Base-by-base conservation (phyloP, 345 rosid species). In the Hibiscus tridactylites region DNA sequence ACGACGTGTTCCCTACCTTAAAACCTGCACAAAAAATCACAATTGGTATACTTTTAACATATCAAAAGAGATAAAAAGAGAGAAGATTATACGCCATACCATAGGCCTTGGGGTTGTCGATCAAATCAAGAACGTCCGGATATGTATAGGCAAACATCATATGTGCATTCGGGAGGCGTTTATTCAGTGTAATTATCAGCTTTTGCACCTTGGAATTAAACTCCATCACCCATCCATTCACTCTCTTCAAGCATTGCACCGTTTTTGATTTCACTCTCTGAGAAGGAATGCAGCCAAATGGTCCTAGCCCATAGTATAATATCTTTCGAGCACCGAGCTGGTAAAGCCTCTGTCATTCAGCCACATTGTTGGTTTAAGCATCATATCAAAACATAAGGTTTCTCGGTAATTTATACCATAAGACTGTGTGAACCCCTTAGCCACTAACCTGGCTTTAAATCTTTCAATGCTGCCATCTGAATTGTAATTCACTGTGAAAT, bases 251-350 rank as follows among this genome's bases (percentile, higher is more conserved):
- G n/a, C n/a, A n/a, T n/a, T n/a, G n/a, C n/a, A n/a, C n/a, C n/a
- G n/a, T n/a, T n/a, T n/a, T n/a, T n/a, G 98, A 90, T 78, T 91
- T 94, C 74, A 87, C 97, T 70, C 98, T 86, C 31, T 94, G 98
- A 1, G 97, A 94, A 76, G 98, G 98, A 62, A 91, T 90, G 83
- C 98, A 94, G 3, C 98, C 98, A 6, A 91, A 81, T 26, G 98
- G 98, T 0, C 93, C 95, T 10, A 94, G 60, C 50, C 97, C 98
- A 59, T 94, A 95, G 64, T 87, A 75, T 65, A 90, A 57, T 3
- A 88, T 68, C 37, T 85, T 91, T 70, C 96, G 73, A 63, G 85
- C 96, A 33, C 97, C 98, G 13, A 94, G 68, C 31, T 80, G 66
- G 82, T 94, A 82, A 29, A 94, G 52, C 72, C 81, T 85, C 98